phyloP scores from a whole-genome alignment of 495 filamentous ascomycete genomes.

The Podospora anserina region DNA sequence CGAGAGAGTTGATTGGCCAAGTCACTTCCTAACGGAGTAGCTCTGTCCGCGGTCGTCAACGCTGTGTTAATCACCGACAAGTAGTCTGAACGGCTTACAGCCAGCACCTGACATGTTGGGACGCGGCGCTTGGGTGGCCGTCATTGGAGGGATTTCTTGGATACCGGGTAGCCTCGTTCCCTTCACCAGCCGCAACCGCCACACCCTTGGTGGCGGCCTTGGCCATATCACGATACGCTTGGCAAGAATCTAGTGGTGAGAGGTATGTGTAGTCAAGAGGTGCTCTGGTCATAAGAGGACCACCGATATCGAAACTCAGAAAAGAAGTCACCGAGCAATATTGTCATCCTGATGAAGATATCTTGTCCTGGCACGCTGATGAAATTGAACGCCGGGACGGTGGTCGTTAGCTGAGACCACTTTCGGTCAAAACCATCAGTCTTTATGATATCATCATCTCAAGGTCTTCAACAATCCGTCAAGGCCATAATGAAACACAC shows the following conservation, averaged over 20 bases:
- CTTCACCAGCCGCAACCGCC: background rate
- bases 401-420: no score
- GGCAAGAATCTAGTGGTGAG: background rate
- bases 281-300: no score
- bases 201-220: background rate
- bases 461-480: no score
- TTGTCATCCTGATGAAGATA: no score
- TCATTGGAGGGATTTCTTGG: background rate
- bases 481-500: background rate
- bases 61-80: background rate
- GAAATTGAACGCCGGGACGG: no score
- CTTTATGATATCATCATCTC: no score
- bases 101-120: background rate
- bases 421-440: no score
- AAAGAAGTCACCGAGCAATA: no score
- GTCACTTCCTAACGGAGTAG: constrained; percentile 14
- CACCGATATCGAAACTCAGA: no score
- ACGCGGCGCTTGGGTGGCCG: background rate
- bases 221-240: background rate
- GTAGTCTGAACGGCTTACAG: background rate
- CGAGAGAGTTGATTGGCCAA: constrained; percentile 8
- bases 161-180: background rate
- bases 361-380: no score
- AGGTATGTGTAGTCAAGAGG: no score
- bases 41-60: constrained; percentile 9